phyloP scores from a whole-genome alignment of 2,329 filamentous ascomycete genomes.

The Cercospora brassicicola region DNA sequence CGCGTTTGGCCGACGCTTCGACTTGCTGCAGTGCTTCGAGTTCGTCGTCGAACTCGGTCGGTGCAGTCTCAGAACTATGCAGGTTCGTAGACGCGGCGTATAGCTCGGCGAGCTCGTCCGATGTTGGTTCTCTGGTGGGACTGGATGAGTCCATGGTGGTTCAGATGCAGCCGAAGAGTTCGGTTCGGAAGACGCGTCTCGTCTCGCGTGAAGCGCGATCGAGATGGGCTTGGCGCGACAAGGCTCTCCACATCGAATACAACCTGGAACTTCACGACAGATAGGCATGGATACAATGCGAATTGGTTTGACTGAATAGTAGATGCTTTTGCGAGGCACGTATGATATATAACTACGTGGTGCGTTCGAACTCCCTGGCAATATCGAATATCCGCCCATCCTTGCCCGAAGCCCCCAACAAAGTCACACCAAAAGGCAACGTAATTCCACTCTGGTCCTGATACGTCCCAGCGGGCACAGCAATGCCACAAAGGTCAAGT shows the following conservation, averaged over 20 bases:
- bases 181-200: background rate
- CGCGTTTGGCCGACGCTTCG: slow-evolving; percentile 47
- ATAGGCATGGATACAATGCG: no score
- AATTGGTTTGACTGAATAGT: no score
- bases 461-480: slow-evolving; percentile 54
- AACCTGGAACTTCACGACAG: no score
- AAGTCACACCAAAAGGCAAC: slow-evolving; percentile 46
- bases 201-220: background rate
- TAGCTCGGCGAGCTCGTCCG: slow-evolving; percentile 23
- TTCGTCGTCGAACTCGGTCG: slow-evolving; percentile 30
- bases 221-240: background rate
- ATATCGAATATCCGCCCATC: slow-evolving; percentile 46
- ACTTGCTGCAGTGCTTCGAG: slow-evolving; percentile 46
- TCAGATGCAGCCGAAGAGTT: background rate
- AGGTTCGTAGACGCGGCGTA: slow-evolving; percentile 11
- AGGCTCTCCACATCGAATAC: background rate
- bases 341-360: background rate
- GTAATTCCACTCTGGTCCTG: slow-evolving; percentile 28
- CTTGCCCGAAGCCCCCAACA: slow-evolving; percentile 42
- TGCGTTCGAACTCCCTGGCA: slow-evolving; percentile 38
- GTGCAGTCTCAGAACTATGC: slow-evolving; percentile 14
- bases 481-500: slow-evolving; percentile 57
- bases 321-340: background rate
- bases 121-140: slow-evolving; percentile 18
- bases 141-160: slow-evolving; percentile 15